Evolutionary conservation across 2,329 filamentous ascomycete species (phyloP).

Genomic region (Aspergillus sp.): DNA sequence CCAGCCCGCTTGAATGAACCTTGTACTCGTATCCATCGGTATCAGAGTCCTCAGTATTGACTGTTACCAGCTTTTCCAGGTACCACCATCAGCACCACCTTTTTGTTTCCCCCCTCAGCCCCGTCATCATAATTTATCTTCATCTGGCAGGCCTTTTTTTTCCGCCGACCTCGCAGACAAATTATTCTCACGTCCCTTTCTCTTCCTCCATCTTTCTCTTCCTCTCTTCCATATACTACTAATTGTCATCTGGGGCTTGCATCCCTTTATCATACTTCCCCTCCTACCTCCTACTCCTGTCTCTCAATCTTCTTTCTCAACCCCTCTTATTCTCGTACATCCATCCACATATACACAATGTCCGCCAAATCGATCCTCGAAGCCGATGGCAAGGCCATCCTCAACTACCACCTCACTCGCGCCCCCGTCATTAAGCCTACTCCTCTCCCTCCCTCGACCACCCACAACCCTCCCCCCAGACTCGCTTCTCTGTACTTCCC

Average conservation of each 20-base stretch:
- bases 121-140: conserved; percentile 12
- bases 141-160: conserved; percentile 3
- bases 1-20: conserved; percentile 14
- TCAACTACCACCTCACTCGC: conserved; percentile 99
- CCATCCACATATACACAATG: conserved; percentile 54
- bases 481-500: conserved; percentile 92
- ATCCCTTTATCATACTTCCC: conserved; percentile 14
- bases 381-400: conserved; percentile 99
- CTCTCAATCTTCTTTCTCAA: conserved; percentile 2
- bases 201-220: conserved; percentile 1
- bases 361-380: conserved; percentile 97
- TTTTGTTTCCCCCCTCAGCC: conserved; percentile 11
- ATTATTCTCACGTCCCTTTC: conserved; percentile 6
- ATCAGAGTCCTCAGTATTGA: conserved; percentile 4
- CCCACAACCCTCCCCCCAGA: conserved; percentile 89
- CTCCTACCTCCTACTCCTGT: conserved; percentile 16
- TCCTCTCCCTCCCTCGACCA: conserved; percentile 77
- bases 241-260: conserved; percentile 17
- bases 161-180: conserved; percentile 12
- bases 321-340: conserved; percentile 14
- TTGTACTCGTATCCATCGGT: conserved; percentile 9
- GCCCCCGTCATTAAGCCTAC: conserved; percentile 97
- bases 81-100: conserved; percentile 2
- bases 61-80: conserved; percentile 5
- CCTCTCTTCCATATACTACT: conserved; percentile 7